phyloP scores from a whole-genome alignment of 2,329 filamentous ascomycete genomes.

The Pseudogymnoascus sp. region DNA sequence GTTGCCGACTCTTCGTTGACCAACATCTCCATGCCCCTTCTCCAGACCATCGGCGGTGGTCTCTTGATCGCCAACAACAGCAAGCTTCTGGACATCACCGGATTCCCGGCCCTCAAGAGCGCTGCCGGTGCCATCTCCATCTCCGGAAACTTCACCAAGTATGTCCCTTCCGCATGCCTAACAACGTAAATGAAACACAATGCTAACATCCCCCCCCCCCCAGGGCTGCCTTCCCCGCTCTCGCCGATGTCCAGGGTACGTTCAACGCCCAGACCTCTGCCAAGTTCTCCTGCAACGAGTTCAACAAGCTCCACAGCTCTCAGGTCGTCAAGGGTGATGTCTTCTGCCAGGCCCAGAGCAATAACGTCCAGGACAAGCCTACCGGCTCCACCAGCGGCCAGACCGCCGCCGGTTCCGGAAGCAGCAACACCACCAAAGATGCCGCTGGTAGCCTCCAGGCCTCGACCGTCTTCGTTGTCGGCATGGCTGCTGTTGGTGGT shows the following conservation, averaged over 20 bases:
- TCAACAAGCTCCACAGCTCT: slow-evolving; percentile 24
- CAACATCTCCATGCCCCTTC: slow-evolving; percentile 67
- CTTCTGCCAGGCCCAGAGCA: slow-evolving; percentile 31
- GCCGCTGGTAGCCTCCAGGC: not conserved
- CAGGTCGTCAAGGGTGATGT: slow-evolving; percentile 39
- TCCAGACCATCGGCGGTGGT: slow-evolving; percentile 65
- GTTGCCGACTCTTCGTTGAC: slow-evolving; percentile 51
- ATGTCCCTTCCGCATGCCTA: slow-evolving; percentile 34
- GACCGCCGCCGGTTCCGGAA: not conserved
- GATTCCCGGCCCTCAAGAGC: slow-evolving; percentile 58
- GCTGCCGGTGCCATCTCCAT: slow-evolving; percentile 78
- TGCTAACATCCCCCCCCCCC: slow-evolving; percentile 24
- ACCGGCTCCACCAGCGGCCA: not conserved
- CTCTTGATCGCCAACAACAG: slow-evolving; percentile 90
- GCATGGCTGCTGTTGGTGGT: not conserved
- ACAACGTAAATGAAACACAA: not conserved
- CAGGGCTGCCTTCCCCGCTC: slow-evolving; percentile 61
- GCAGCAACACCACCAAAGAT: not conserved
- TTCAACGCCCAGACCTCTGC: slow-evolving; percentile 46
- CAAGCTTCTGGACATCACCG: slow-evolving; percentile 52
- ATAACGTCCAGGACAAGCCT: slow-evolving; percentile 14
- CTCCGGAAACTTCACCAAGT: slow-evolving; percentile 76
- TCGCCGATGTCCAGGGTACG: slow-evolving; percentile 61
- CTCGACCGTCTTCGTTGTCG: not conserved
- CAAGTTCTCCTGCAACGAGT: slow-evolving; percentile 22